Evolutionary conservation across 1,139 yeast species (phyloP).

Genomic region (Lodderomyces parapsilosis): DNA sequence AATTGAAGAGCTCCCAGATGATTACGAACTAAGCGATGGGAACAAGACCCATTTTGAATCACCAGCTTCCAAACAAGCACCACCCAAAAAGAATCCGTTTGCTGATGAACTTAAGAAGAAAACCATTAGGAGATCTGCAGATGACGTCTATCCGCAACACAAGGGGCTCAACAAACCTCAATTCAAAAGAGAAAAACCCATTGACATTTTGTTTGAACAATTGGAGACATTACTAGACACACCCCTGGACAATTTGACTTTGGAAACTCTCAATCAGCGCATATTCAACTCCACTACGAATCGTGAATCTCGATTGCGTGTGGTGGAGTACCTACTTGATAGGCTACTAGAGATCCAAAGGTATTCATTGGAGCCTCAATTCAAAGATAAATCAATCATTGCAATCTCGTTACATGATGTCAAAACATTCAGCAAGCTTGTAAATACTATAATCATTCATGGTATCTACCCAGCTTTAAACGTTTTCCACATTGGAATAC

Average conservation of each 20-base stretch:
- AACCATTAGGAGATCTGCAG: constrained; percentile 33
- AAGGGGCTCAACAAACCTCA: constrained; percentile 40
- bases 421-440: constrained; percentile 63
- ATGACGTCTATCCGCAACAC: constrained; percentile 32
- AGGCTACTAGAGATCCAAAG: constrained; percentile 36
- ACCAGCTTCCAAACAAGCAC: background rate
- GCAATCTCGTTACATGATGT: constrained; percentile 83
- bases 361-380: constrained; percentile 26
- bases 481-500: constrained; percentile 57
- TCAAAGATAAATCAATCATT: constrained; percentile 42
- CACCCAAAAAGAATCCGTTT: constrained; percentile 32
- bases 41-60: constrained; percentile 5
- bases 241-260: constrained; percentile 23
- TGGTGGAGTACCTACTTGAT: constrained; percentile 30
- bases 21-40: background rate
- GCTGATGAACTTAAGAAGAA: constrained; percentile 22
- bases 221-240: constrained; percentile 29
- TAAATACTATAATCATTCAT: constrained; percentile 63
- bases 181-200: constrained; percentile 28
- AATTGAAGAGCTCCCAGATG: constrained; percentile 22
- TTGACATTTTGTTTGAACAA: constrained; percentile 35
- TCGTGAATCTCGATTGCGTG: constrained; percentile 19
- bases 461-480: constrained; percentile 71
- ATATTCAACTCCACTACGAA: constrained; percentile 6
- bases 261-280: constrained; percentile 17